Percentiles rank a stretch among this genome's conserved stretches.
These are phyloP conservation scores for Trametes punicea DNA, from an alignment of 768 basidiomycete genomes.

Conservation along the genomic window DNA sequence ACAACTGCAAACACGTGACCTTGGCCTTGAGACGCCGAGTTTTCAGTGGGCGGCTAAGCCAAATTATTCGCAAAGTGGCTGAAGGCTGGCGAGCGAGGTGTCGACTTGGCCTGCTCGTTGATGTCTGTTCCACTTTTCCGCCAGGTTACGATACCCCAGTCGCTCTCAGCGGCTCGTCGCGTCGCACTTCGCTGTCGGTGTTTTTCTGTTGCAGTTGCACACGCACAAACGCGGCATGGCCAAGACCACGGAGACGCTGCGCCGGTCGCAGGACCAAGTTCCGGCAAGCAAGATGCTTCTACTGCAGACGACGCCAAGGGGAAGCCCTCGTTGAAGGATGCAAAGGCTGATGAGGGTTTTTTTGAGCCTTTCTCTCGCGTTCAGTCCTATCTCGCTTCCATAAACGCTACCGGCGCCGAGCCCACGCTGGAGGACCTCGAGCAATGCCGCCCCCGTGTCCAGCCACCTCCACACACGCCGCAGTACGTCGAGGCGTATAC, in stretches of 20 bases:
- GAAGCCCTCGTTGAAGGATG: not conserved
- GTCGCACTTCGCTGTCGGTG: conserved; percentile 2
- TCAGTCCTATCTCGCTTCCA: conserved; percentile 53
- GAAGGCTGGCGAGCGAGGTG: not conserved
- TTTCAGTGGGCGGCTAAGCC: not conserved
- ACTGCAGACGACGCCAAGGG: not conserved
- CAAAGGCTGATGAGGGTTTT: not conserved
- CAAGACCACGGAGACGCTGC: not conserved
- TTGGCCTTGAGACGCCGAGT: not conserved
- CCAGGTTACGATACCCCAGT: conserved; percentile 10
- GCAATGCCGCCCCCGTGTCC: conserved; percentile 43
- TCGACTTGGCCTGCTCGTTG: conserved; percentile 7
- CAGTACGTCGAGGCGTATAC: conserved; percentile 54
- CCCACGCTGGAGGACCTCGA: conserved; percentile 64
- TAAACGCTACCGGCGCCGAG: conserved; percentile 42
- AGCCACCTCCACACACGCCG: conserved; percentile 38
- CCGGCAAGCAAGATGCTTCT: not conserved
- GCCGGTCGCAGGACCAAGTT: conserved; percentile 9
- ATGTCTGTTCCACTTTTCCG: conserved; percentile 18
- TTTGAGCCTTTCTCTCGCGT: conserved; percentile 28
- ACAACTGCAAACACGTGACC: not conserved
- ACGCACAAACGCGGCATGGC: conserved; percentile 4
- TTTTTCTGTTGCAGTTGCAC: not conserved
- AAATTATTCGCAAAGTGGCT: not conserved
- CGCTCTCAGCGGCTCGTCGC: conserved; percentile 10